Evolutionary conservation across 2,329 filamentous ascomycete genomes (phyloP).

Genomic region (Lecanosticta acicola): DNA sequence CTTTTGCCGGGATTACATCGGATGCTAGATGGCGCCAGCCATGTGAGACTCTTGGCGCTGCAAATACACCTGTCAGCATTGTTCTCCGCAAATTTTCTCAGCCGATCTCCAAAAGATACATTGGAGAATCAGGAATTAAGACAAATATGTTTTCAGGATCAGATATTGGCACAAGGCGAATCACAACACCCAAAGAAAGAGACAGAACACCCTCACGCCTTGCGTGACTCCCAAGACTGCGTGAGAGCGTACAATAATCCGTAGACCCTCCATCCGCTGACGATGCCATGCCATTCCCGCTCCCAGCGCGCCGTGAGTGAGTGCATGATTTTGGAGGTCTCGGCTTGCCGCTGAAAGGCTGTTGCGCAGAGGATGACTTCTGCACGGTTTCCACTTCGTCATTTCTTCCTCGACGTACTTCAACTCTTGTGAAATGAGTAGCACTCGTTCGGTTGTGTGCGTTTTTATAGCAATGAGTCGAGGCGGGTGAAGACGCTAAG

Average conservation of each 20-base stretch:
- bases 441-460: neutral
- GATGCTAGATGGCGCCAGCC: too few species aligned
- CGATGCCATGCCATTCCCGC: neutral
- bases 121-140: too few species aligned
- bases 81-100: too few species aligned
- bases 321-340: neutral
- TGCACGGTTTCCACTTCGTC: neutral
- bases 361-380: neutral
- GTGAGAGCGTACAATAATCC: neutral
- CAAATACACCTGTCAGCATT: too few species aligned
- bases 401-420: neutral
- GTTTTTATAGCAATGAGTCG: conserved; percentile 81
- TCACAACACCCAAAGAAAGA: neutral
- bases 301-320: neutral
- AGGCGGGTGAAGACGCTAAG: conserved; percentile 95
- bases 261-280: neutral
- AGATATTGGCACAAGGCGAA: neutral
- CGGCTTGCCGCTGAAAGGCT: neutral
- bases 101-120: too few species aligned
- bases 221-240: conserved; percentile 1
- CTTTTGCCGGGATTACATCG: too few species aligned
- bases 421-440: neutral
- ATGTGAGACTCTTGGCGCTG: too few species aligned
- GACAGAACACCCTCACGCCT: conserved; percentile 1
- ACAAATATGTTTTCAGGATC: neutral